Evolutionary conservation across 805 yeast species (phyloP), one percentile per base, ranked within the genome.

Genomic region (Candida germanica): DNA sequence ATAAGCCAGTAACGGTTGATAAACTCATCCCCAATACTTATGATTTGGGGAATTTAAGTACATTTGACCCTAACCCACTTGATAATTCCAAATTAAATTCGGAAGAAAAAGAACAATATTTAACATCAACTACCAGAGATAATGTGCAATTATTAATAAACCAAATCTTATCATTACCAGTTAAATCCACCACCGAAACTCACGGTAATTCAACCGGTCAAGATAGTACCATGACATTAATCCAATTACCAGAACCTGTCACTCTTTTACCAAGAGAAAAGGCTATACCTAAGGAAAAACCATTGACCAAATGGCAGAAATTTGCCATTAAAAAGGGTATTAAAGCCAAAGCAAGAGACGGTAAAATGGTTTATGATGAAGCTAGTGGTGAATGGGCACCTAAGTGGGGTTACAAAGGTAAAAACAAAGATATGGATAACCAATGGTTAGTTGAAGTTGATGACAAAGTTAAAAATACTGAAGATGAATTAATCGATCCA

Each of bases 391-490:
- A 88, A 64, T 93, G 98, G 98, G 96, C 83, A 43, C 91, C 95
- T 51, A 91, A 88, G 64, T 93, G 98, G 98, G 99, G 99, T 42
- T 91, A 83, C 69, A 82, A 84, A 47, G 98, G 98, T 54, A 79
- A 79, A 64, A 93, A 93, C 64, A 91, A 93, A 66, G 77, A 79
- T 37, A 55, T 80, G 49, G 98, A 91, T 53, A 66, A 74, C 53
- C 97, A 93, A 63, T 93, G 98, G 98, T 72, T 87, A 55, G 97
- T 91, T 39, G 99, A 93, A 65, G 85, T 91, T 42, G 86, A 87
- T 41, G 94, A 85, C 35, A 74, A 80, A 49, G 80, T 72, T 19
- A 73, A 75, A 54, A 59, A 61, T 36, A 64, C 71, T 21, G 56
- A 54, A 12, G 59, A 68, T 29, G 94, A 84, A 50, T 67, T 87